These are phyloP conservation scores for Phytophthora foliorum DNA, from an alignment of 352 stramenopile species.

Conservation along the genomic window DNA sequence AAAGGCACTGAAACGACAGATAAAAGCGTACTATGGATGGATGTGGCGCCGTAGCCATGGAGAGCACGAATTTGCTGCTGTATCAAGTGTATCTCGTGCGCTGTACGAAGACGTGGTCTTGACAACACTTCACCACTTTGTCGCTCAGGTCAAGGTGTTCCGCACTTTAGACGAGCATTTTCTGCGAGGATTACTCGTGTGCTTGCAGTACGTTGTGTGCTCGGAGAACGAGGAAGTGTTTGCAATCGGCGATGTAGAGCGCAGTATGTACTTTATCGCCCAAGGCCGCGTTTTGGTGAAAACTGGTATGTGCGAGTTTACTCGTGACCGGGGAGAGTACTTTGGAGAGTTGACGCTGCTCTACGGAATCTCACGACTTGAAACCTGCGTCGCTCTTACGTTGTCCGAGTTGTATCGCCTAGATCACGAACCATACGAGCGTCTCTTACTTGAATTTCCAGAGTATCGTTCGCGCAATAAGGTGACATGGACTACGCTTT, in stretches of 20 bases:
- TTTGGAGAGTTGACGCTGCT: slow-evolving; percentile 73
- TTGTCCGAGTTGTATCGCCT: slow-evolving; percentile 76
- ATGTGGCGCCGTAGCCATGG: slow-evolving; percentile 62
- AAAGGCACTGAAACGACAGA: slow-evolving; percentile 70
- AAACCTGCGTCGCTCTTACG: slow-evolving; percentile 70
- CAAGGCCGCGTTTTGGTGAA: slow-evolving; percentile 71
- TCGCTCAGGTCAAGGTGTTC: slow-evolving; percentile 60
- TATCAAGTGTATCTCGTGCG: slow-evolving; percentile 54
- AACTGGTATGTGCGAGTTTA: slow-evolving; percentile 50
- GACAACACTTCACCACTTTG: slow-evolving; percentile 58
- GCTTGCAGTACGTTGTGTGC: slow-evolving; percentile 73
- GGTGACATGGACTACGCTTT: slow-evolving; percentile 55
- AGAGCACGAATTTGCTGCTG: slow-evolving; percentile 57
- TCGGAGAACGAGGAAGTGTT: slow-evolving; percentile 73
- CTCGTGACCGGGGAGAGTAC: slow-evolving; percentile 67
- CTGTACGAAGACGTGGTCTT: slow-evolving; percentile 73
- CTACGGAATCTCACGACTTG: slow-evolving; percentile 66
- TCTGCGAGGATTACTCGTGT: slow-evolving; percentile 65
- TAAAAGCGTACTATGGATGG: slow-evolving; percentile 77
- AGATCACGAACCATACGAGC: slow-evolving; percentile 69
- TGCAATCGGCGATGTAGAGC: slow-evolving; percentile 73
- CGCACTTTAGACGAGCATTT: slow-evolving; percentile 67
- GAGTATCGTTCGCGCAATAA: slow-evolving; percentile 68
- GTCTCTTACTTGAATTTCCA: slow-evolving; percentile 69
- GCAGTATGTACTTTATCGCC: slow-evolving; percentile 87